Evolutionary conservation across 1,284 basidiomycete genomes (phyloP), one percentile per base, ranked within the genome.

Genomic region (Leccinum solheimii): DNA sequence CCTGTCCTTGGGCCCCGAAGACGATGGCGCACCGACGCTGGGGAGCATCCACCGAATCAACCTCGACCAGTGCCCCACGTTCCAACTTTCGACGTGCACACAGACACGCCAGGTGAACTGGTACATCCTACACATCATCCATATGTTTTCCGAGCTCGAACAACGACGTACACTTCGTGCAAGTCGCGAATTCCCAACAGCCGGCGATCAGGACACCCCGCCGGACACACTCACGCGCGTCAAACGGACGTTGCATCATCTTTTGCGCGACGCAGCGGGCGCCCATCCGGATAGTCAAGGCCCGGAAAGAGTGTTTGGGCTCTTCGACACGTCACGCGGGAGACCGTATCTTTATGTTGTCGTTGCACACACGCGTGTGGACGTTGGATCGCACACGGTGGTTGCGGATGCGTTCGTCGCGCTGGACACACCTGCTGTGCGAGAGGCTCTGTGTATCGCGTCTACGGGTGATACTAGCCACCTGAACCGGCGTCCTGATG

Each of bases 1-100:
- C 2, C 57, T 73, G n/a, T 58, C 53, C n/a, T 54, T 59, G 4
- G 53, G 62, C 2, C 16, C 50, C 14, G 4, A 56, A 30, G 38
- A 58, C 32, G 55, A 65, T 2, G 62, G 62, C 0, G 43, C 48
- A 5, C 67, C 74, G 2, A 69, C 64, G 1, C 66, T 79, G 3
- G 78, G 79, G 68, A 80, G 77, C 62, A 72, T 83, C n/a, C 81
- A 81, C 52, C 72, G 75, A 8, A 51, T 83, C 34, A 73, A 78
- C 55, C 67, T 83, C 4, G 72, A 75, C 23, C 67, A 64, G 4
- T 72, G 79, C 6, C 80, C 80, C 1, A 14, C 61, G 8, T 60
- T 77, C 55, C 65, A 69, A 23, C 36, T 64, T 13, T 16, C 63
- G 30, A 60, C 64, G 63, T 50, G 43, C 11, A 2, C 26, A 1